Conservation (phyloP, 108 stramenopile species). For the Poteriospumella lacustris region DNA sequence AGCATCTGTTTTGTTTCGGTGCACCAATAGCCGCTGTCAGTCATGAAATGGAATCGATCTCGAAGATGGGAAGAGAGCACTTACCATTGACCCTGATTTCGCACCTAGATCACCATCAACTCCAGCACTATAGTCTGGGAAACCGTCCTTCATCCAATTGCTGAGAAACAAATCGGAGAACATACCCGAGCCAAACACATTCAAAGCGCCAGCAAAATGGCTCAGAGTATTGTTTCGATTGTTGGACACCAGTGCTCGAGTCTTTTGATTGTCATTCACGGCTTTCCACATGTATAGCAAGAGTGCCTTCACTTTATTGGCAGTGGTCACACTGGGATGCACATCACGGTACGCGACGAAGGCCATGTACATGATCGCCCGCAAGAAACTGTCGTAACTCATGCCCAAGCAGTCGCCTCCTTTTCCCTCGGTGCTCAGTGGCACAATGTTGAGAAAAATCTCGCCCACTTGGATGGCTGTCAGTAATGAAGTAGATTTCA, state of each 20-base stretch:
- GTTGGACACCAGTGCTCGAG: neutral
- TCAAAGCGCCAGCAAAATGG: conserved; percentile 15
- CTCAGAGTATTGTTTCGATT: neutral
- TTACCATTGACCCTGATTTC: no score
- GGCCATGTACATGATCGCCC: neutral
- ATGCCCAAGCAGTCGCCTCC: neutral
- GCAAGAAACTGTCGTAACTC: neutral
- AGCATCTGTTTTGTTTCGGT: neutral
- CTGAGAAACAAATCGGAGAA: conserved; percentile 20
- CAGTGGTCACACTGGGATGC: neutral
- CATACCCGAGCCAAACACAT: conserved; percentile 16
- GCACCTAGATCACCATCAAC: neutral
- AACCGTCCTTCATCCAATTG: neutral
- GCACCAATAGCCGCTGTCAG: neutral
- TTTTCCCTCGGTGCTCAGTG: neutral
- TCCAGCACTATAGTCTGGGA: neutral
- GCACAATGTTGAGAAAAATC: conserved; percentile 9
- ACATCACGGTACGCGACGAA: conserved; percentile 17
- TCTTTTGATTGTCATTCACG: conserved; percentile 16
- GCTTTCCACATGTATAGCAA: conserved; percentile 29
- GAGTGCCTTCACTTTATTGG: conserved; percentile 14
- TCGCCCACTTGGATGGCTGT: conserved; percentile 27
- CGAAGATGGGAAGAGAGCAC: no score
- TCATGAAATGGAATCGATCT: no score
- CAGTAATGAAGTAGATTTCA: conserved; percentile 22